These are phyloP conservation scores for Amauroascus niger DNA, from an alignment of 2,329 filamentous ascomycete genomes.

Conservation along the genomic window DNA sequence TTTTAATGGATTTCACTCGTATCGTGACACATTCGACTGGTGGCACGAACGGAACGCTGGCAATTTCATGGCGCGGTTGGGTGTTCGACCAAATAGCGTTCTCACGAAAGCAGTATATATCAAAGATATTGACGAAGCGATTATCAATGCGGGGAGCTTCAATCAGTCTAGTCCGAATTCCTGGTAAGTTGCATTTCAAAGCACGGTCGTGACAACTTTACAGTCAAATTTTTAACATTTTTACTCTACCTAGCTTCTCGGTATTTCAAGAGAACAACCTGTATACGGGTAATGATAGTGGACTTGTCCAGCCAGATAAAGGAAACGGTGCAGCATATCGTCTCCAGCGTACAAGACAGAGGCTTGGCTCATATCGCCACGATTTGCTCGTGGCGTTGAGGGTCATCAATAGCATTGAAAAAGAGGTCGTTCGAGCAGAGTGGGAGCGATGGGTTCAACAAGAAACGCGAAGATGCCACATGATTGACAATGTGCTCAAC, in stretches of 20 bases:
- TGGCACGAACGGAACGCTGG: constrained; percentile 74
- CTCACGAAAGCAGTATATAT: constrained; percentile 85
- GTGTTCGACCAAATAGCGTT: constrained; percentile 64
- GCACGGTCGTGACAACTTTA: not conserved
- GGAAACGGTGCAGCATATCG: constrained; percentile 41
- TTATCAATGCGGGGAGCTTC: constrained; percentile 32
- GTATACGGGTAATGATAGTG: constrained; percentile 1
- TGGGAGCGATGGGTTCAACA: constrained; percentile 88
- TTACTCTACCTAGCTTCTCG: constrained; percentile 24
- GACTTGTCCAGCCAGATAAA: constrained; percentile 8
- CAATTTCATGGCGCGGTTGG: constrained; percentile 71
- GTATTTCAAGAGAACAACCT: constrained; percentile 36
- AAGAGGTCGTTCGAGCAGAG: constrained; percentile 73
- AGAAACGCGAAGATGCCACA: constrained; percentile 66
- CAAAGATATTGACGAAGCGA: constrained; percentile 62
- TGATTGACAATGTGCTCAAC: constrained; percentile 44
- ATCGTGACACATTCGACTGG: constrained; percentile 65
- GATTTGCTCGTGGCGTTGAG: constrained; percentile 84
- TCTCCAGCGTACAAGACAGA: constrained; percentile 69
- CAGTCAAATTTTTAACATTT: not conserved
- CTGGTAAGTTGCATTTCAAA: constrained; percentile 22
- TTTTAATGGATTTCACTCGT: constrained; percentile 65
- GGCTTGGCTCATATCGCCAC: constrained; percentile 74
- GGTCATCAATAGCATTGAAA: constrained; percentile 79
- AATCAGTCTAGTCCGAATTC: constrained; percentile 24